Conservation (phyloP, 768 basidiomycete species). For the Rickenella mellea region DNA sequence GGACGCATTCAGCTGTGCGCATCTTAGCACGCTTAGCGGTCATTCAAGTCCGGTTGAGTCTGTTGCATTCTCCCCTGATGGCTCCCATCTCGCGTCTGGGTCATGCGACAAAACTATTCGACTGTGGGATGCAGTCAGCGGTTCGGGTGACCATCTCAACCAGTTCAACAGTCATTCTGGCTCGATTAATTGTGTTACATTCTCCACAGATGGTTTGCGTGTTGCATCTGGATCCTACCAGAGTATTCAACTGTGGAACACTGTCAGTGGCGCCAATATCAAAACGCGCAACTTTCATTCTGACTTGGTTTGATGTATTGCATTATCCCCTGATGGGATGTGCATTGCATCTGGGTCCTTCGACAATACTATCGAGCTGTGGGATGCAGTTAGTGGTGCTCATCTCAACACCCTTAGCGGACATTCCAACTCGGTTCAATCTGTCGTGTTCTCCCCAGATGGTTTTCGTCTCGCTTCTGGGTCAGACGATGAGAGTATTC, state of each 20-base stretch:
- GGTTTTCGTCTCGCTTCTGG: too few species aligned
- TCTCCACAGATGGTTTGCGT: background rate
- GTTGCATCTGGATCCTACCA: background rate
- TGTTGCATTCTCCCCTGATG: too few species aligned
- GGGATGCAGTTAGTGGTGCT: conserved; percentile 9
- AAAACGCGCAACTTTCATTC: conserved; percentile 5
- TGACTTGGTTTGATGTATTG: conserved; percentile 2
- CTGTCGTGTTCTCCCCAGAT: too few species aligned
- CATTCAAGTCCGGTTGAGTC: too few species aligned
- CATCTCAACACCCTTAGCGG: conserved; percentile 1
- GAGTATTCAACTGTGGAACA: conserved; percentile 1
- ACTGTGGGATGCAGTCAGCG: too few species aligned
- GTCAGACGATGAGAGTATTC: too few species aligned
- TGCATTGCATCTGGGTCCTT: conserved; percentile 8
- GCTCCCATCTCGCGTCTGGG: too few species aligned
- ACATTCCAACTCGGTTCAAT: too few species aligned
- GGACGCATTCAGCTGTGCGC: conserved; percentile 8
- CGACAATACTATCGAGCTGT: conserved; percentile 9
- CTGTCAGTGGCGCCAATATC: too few species aligned
- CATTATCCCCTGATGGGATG: conserved; percentile 12
- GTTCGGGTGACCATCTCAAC: too few species aligned
- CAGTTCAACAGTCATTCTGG: background rate
- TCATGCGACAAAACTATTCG: too few species aligned
- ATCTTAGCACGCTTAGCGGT: conserved; percentile 1
- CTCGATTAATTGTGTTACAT: background rate